phyloP scores from a whole-genome alignment of 2,329 filamentous ascomycete genomes.

The Ascochyta clinopodiicola region DNA sequence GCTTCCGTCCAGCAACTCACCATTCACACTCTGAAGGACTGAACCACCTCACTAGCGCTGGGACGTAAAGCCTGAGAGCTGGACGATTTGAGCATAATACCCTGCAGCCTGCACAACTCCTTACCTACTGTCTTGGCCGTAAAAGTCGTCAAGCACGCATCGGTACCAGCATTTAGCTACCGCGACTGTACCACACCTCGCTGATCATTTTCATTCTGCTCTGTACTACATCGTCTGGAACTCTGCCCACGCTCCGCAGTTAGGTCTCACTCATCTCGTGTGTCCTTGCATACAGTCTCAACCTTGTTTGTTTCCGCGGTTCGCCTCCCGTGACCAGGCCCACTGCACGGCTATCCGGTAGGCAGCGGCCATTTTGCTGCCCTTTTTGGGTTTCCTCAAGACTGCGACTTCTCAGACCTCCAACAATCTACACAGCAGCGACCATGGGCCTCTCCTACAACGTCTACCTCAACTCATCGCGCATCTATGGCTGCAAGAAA shows the following conservation, averaged over 20 bases:
- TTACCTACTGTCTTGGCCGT: background rate
- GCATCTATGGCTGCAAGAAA: constrained; percentile 88
- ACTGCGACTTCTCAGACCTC: background rate
- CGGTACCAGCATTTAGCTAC: background rate
- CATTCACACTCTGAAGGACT: constrained; percentile 5
- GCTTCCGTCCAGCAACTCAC: constrained; percentile 14
- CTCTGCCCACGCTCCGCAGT: too few relatives aligned
- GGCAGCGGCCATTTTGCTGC: background rate
- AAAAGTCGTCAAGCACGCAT: background rate
- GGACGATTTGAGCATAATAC: background rate
- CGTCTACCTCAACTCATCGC: constrained; percentile 82
- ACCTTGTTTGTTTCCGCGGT: constrained; percentile 4
- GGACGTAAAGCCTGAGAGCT: background rate
- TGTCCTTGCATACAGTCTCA: background rate
- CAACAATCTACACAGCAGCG: background rate
- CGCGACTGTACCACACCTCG: background rate
- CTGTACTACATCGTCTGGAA: background rate
- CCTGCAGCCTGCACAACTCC: background rate
- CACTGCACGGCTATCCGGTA: constrained; percentile 4
- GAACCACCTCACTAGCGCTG: background rate
- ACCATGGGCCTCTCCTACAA: constrained; percentile 90
- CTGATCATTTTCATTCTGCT: background rate
- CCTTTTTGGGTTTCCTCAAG: background rate
- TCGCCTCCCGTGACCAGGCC: constrained; percentile 5
- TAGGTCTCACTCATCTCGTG: too few relatives aligned